Base-by-base conservation (phyloP, 73 alveolate species). In the Uronychia setigera region DNA sequence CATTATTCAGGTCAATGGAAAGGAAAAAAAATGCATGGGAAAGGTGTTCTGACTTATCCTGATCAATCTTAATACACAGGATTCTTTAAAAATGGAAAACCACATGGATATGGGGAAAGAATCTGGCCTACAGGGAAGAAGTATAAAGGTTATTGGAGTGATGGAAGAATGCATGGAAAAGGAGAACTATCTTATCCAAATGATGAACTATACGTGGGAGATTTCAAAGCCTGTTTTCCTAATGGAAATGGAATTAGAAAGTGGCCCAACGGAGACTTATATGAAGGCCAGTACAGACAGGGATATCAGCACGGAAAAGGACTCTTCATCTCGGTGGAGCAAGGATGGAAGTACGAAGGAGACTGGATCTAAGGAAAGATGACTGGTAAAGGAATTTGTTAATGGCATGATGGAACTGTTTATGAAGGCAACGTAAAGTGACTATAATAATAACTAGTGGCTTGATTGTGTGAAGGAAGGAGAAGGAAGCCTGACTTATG, bases 381-480 rank as follows among this genome's bases (percentile, higher is more conserved):
- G 94, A 83, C 80, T 25, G 96, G 98, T 19, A 80, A 80, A 59
- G 98, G 97, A 11, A 59, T 59, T 29, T 93, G 91, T 77, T 30
- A 67, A 82, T 93, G 98, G 98, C 89, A 91, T 14, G 95, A 93
- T 92, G 98, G 98, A 19, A 92, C 93, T 5, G 0, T 59, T 25
- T 93, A 93, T 92, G 79, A 79, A 33, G 98, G 98, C 19, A 19
- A 5, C n/a, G 67, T 46, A 46, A 46, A 19, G n/a, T 46, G 67
- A 19, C n/a, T 46, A 11, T 46, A 46, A 46, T 46, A 19, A n/a
- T n/a, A n/a, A n/a, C n/a, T 84, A 74, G 75, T 93, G 96, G 96
- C 58, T 32, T 35, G 85, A 93, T 59, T 84, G 91, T 31, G 77
- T 46, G 29, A 86, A 80, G 33, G 87, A 80, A 31, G 92, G 92